Evolutionary conservation across 139 green algal genomes (phyloP).

Genomic region (Chlamydomonas incerta): DNA sequence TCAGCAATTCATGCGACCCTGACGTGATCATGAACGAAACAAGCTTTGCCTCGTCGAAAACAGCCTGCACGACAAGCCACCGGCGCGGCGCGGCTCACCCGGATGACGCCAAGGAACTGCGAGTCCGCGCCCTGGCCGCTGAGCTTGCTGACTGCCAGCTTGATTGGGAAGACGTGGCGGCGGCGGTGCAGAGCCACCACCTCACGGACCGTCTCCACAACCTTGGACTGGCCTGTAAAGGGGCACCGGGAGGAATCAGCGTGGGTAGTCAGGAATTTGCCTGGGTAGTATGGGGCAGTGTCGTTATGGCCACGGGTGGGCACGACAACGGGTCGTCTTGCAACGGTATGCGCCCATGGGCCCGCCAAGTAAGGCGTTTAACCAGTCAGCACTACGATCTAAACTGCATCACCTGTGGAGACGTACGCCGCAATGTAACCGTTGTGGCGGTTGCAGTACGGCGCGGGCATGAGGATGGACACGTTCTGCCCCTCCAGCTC

Average conservation of each 20-base stretch:
- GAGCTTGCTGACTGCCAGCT: constrained; percentile 10
- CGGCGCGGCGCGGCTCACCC: background rate
- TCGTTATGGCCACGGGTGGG: too few species aligned
- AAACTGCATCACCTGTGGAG: constrained; percentile 46
- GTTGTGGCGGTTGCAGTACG: constrained; percentile 57
- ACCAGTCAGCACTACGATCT: too few species aligned
- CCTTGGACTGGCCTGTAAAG: constrained; percentile 19
- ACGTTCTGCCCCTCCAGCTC: constrained; percentile 66
- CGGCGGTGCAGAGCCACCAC: constrained; percentile 59
- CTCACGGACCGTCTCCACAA: constrained; percentile 43
- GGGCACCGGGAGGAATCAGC: too few species aligned
- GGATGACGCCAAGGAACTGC: constrained; percentile 11
- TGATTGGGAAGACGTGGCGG: constrained; percentile 42
- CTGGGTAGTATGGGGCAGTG: too few species aligned
- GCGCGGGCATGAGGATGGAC: constrained; percentile 57
- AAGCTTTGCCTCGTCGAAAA: too few species aligned
- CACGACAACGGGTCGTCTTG: too few species aligned
- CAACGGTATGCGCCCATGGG: too few species aligned
- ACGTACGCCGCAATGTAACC: constrained; percentile 57
- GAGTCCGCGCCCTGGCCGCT: background rate
- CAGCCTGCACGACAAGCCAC: too few species aligned
- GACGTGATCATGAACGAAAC: too few species aligned
- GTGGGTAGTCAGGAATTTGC: too few species aligned
- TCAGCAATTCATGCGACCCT: too few species aligned
- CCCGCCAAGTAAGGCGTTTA: too few species aligned